Percentiles rank a stretch among this genome's conserved stretches.
Conservation (phyloP, 2,329 filamentous ascomycete genomes). For the Stagonosporopsis rhizophila region DNA sequence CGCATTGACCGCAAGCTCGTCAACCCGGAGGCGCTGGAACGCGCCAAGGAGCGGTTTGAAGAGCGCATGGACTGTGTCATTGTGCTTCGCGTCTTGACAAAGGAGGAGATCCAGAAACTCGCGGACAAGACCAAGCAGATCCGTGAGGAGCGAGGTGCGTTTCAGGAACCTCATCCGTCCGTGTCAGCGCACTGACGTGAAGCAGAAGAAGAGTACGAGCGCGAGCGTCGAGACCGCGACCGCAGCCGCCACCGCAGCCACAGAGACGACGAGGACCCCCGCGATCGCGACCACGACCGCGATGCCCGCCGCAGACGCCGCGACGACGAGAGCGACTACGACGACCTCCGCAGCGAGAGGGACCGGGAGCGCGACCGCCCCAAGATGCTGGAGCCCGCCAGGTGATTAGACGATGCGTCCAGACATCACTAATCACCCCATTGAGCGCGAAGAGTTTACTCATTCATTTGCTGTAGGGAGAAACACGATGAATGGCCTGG, state of each 20-base stretch:
- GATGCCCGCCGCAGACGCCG: constrained; percentile 29
- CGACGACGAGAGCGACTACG: constrained; percentile 41
- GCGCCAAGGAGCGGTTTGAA: constrained; percentile 90
- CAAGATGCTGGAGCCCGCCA: constrained; percentile 39
- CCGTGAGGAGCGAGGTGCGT: constrained; percentile 58
- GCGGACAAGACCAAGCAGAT: constrained; percentile 82
- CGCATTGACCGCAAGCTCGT: constrained; percentile 89
- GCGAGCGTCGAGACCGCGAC: constrained; percentile 38
- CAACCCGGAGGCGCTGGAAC: constrained; percentile 84
- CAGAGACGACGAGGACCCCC: constrained; percentile 41
- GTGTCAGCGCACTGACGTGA: constrained; percentile 18
- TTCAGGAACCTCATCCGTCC: too few species aligned
- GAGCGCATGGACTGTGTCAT: constrained; percentile 94
- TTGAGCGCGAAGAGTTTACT: not conserved
- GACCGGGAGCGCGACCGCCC: constrained; percentile 34
- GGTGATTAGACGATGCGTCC: constrained; percentile 31
- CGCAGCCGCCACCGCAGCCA: constrained; percentile 36
- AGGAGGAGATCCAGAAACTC: constrained; percentile 89
- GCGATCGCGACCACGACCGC: constrained; percentile 34
- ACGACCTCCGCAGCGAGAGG: constrained; percentile 27
- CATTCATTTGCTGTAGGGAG: not conserved
- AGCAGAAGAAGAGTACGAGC: constrained; percentile 44
- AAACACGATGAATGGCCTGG: not conserved
- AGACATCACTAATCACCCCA: not conserved
- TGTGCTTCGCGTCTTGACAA: constrained; percentile 83